Base-by-base conservation (phyloP, 2,329 filamentous ascomycete genomes). In the Aspergillus clavatus region DNA sequence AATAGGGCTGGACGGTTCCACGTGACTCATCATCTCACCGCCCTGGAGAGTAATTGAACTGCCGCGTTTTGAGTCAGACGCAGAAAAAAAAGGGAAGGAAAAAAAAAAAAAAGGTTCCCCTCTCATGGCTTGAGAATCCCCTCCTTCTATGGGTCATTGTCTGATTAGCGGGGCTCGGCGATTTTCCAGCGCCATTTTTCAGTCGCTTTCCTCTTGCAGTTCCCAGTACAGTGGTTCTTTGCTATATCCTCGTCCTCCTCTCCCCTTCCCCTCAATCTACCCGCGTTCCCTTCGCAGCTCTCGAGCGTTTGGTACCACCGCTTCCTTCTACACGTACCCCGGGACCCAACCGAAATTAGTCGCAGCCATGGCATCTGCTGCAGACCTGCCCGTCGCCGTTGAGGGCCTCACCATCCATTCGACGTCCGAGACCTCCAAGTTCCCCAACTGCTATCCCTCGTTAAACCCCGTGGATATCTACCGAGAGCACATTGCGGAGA, bases 391-490 rank as follows among this genome's bases (percentile, higher is more conserved):
- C 40, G 49, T 52, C 51, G 61, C 67, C 26, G 59, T 72, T 31
- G 63, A 69, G 59, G 61, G 58, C 18, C 58, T 72, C 12, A 62
- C 67, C 29, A 59, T 72, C 38, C 68, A 71, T 43, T 67, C 67
- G 12, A 68, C 67, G 16, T 55, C 58, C 7, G 59, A 68, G 50
- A 60, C 58, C 21, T 70, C 69, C 46, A 65, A 66, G 45, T 70
- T 65, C 57, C 56, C 68, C 42, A 60, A 62, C 59, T 70, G 65
- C 59, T 72, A 61, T 52, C 69, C 69, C 48, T 64, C 68, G 23
- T 48, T 72, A 56, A 74, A 74, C 60, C 71, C 71, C 7, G 62
- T 74, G 36, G 71, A 74, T 51, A 63, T 68, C 47, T 74, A 74
- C 55, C 63, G 72, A 46, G 63, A 68, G 48, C 68, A 74, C 50